Percentiles rank a stretch among this genome's conserved stretches.
These are phyloP conservation scores for Ceratocystis harringtonii DNA, from an alignment of 2,329 filamentous ascomycete species.

Conservation along the genomic window DNA sequence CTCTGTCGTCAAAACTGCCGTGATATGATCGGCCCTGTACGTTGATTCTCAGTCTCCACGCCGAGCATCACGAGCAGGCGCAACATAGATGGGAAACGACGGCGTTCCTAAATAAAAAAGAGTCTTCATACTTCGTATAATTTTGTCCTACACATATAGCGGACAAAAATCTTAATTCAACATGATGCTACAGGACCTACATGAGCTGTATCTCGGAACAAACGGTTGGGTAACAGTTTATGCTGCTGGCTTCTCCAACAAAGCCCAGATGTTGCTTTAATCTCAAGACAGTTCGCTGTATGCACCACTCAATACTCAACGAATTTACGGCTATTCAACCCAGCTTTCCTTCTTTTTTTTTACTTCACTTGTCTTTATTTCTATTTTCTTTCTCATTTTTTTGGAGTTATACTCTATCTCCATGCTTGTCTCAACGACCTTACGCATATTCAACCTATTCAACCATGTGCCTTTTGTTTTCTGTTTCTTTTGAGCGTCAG, in stretches of 20 bases:
- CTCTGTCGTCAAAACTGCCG: not conserved
- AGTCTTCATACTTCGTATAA: not conserved
- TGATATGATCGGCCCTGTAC: not conserved
- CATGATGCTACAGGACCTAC: conserved; percentile 8
- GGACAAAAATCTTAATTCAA: conserved; percentile 13
- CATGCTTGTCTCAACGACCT: conserved; percentile 14
- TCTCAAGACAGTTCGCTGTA: not conserved
- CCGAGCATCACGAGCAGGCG: not conserved
- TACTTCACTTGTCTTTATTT: not conserved
- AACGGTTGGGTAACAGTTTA: not conserved
- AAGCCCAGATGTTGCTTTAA: conserved; percentile 4
- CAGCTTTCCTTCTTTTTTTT: conserved; percentile 15
- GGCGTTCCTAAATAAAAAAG: not conserved
- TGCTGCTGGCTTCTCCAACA: conserved; percentile 15
- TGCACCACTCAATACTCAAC: conserved; percentile 13
- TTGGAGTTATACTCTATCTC: not conserved
- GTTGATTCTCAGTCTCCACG: not conserved
- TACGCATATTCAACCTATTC: conserved; percentile 12
- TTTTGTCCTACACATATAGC: not conserved
- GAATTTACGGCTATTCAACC: conserved; percentile 18
- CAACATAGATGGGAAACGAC: not conserved
- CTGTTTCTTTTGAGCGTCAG: conserved; percentile 4
- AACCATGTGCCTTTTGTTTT: conserved; percentile 5
- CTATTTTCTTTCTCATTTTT: not conserved
- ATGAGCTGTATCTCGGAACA: not conserved